Conservation (phyloP, 352 stramenopile species). For the Ophiocytium majus region DNA sequence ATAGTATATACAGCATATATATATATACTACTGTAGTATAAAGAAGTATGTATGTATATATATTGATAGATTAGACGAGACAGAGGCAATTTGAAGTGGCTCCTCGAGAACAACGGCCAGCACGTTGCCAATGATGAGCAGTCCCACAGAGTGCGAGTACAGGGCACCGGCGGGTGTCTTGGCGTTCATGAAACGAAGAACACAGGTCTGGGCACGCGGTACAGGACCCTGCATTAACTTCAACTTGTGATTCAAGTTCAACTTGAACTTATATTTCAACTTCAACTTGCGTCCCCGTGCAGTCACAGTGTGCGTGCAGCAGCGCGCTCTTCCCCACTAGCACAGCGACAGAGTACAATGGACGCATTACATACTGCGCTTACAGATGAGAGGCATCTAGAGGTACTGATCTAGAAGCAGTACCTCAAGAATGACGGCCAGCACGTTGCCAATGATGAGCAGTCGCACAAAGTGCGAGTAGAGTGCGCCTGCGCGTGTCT, state of each 20-base stretch:
- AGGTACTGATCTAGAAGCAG: background rate
- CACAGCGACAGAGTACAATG: background rate
- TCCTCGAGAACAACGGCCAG: conserved; percentile 2
- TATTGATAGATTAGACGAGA: no score
- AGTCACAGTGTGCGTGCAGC: background rate
- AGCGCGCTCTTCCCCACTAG: background rate
- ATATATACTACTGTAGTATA: no score
- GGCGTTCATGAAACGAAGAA: background rate
- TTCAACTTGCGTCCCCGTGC: no score
- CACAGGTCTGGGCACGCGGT: background rate
- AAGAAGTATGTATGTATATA: no score
- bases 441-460: background rate
- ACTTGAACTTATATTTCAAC: background rate
- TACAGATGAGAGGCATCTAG: background rate
- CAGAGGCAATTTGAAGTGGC: no score
- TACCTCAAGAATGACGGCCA: conserved; percentile 1
- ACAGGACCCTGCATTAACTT: no score
- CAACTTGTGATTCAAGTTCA: no score
- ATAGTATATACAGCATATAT: no score
- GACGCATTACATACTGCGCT: background rate
- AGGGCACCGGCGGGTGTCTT: background rate
- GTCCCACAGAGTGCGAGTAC: background rate
- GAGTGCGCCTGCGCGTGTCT: background rate
- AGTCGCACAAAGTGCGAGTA: background rate
- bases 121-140: background rate